Evolutionary conservation across 331 rosid genomes (phyloP), one percentile per base, ranked within the genome.

Genomic region (Arachis monticola): DNA sequence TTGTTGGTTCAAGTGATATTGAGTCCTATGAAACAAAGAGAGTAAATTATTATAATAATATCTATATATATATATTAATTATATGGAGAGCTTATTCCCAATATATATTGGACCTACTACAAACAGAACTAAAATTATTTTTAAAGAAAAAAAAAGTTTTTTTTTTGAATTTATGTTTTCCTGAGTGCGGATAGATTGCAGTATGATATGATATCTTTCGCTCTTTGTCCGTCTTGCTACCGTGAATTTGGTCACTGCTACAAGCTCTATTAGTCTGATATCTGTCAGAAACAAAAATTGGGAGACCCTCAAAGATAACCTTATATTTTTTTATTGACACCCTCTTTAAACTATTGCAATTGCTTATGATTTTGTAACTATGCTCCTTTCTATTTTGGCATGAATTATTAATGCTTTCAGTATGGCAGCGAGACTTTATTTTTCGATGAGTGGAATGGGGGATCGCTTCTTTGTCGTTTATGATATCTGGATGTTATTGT

Each of bases 391-490:
- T 32, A 17, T 65, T 27, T 56, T 47, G 46, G 40, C 62, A 40
- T 32, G 46, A 56, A 55, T 51, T 51, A 2, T 9, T 31, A 3
- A 8, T 58, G 69, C n/a, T n/a, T 35, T 59, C 70, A 1, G 35
- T 60, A 41, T 12, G 45, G 13, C n/a, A n/a, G 22, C 51, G 55
- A 52, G 6, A 63, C 55, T 55, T 8, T 45, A 17, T 32, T 47
- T 6, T 63, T 41, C 7, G 58, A 58, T 5, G 56, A 79, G 59
- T 66, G 65, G 57, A 65, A 48, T 66, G 27, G 12, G 32, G 67
- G 44, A 13, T 44, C 64, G 53, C 10, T 31, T 62, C 47, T n/a
- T 45, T 51, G 75, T n/a, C n/a, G 64, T 80, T 75, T 69, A 50
- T 55, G 46, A 14, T 11, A 42, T 10, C n/a, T 40, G 55, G 59